A percentile compares a stretch with the other conserved stretches of the same genome.
Evolutionary conservation across 108 stramenopile genomes (phyloP).

Genomic region (Chaetoceros muelleri): DNA sequence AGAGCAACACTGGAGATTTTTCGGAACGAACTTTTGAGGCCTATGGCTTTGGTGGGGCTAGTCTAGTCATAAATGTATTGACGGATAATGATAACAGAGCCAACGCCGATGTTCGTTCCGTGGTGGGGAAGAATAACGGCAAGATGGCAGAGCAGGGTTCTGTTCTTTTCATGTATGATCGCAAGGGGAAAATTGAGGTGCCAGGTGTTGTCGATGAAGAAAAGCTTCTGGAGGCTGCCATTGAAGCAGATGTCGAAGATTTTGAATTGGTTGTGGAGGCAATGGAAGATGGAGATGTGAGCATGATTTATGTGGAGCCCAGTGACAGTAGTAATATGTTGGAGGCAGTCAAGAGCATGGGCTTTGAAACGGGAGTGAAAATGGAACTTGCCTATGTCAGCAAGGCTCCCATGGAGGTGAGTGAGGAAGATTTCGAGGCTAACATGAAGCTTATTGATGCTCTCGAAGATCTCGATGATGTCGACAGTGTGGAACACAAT

Average conservation of each 20-base stretch:
- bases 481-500: constrained; percentile 95
- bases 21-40: constrained; percentile 72
- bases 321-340: constrained; percentile 60
- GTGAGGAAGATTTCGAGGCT: constrained; percentile 87
- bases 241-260: constrained; percentile 81
- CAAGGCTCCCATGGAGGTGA: constrained; percentile 80
- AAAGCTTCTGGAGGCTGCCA: constrained; percentile 56
- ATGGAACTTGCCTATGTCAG: constrained; percentile 61
- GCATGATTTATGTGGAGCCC: constrained; percentile 69
- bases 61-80: constrained; percentile 66
- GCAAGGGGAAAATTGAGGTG: constrained; percentile 68
- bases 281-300: constrained; percentile 29
- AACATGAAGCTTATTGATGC: constrained; percentile 92
- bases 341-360: constrained; percentile 52
- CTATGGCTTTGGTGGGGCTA: constrained; percentile 56
- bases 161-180: constrained; percentile 82
- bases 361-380: constrained; percentile 38
- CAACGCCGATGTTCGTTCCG: constrained; percentile 60
- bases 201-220: constrained; percentile 58
- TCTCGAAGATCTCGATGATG: constrained; percentile 91
- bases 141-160: constrained; percentile 82
- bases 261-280: constrained; percentile 35
- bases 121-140: constrained; percentile 57
- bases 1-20: constrained; percentile 69
- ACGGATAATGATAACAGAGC: constrained; percentile 81